A percentile compares a stretch with the other conserved stretches of the same genome.
Conservation (phyloP, 208 protist species). For the Acanthamoeba divionensis region DNA sequence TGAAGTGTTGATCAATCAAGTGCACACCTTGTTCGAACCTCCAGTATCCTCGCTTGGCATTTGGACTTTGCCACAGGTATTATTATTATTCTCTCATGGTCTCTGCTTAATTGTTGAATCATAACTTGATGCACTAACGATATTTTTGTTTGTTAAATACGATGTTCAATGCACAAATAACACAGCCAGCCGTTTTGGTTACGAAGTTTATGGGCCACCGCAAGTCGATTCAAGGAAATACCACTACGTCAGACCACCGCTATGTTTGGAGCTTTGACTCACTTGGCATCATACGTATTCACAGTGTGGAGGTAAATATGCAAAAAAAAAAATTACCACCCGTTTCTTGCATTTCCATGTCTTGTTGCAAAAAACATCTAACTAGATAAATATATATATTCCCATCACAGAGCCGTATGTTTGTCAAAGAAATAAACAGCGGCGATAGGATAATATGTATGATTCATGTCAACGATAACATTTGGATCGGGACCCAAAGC, state of each 20-base stretch:
- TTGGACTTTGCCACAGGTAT: not conserved
- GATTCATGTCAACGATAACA: not conserved
- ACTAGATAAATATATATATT: too few relatives aligned
- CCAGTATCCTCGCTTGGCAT: slow-evolving; percentile 15
- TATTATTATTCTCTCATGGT: not conserved
- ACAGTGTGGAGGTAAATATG: slow-evolving; percentile 13
- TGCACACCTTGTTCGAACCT: not conserved
- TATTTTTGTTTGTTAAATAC: not conserved
- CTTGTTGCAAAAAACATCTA: too few relatives aligned
- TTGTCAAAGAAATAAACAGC: slow-evolving; percentile 50
- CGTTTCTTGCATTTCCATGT: too few relatives aligned
- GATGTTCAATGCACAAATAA: not conserved
- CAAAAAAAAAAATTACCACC: too few relatives aligned
- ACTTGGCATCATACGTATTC: slow-evolving; percentile 35
- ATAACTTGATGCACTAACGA: too few relatives aligned
- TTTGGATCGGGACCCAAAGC: not conserved
- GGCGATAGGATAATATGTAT: not conserved
- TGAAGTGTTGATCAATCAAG: slow-evolving; percentile 27
- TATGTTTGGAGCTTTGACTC: slow-evolving; percentile 25
- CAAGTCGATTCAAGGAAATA: slow-evolving; percentile 4
- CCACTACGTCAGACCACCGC: slow-evolving; percentile 6
- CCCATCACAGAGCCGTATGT: too few relatives aligned
- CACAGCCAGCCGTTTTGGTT: slow-evolving; percentile 1
- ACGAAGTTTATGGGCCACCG: slow-evolving; percentile 40
- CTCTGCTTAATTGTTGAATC: too few relatives aligned